These are phyloP conservation scores for Heliophila coronopifolia DNA, from an alignment of 441 rosid species.

Conservation along the genomic window DNA sequence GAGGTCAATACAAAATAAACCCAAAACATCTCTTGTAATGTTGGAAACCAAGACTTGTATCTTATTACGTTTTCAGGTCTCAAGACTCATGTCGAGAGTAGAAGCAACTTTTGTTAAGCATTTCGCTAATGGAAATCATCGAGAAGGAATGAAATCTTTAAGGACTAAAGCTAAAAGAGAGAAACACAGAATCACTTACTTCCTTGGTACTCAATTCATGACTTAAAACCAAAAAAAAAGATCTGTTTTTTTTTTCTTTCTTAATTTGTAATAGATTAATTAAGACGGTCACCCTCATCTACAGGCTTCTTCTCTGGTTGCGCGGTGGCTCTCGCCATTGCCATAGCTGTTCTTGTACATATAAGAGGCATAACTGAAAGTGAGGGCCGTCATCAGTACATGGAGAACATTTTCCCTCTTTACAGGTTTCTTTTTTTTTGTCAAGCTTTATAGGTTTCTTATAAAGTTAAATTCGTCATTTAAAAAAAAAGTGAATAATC, in stretches of 20 bases:
- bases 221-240: constrained; percentile 3
- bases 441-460: too few species aligned
- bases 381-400: constrained; percentile 42
- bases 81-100: constrained; percentile 51
- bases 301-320: constrained; percentile 69
- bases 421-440: constrained; percentile 59
- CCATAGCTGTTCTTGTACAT: constrained; percentile 43
- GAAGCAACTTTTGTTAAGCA: constrained; percentile 59
- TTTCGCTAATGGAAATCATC: constrained; percentile 64
- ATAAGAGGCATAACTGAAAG: constrained; percentile 45
- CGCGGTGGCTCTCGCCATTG: constrained; percentile 49
- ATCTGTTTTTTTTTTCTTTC: too few species aligned
- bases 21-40: too few species aligned
- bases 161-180: constrained; percentile 57
- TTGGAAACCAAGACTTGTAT: too few species aligned
- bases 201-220: constrained; percentile 37
- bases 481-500: too few species aligned
- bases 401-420: constrained; percentile 76
- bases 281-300: constrained; percentile 3
- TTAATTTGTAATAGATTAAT: neutral
- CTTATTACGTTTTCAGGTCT: constrained; percentile 33
- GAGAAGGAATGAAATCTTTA: constrained; percentile 53
- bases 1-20: constrained; percentile 52
- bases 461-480: neutral
- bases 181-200: constrained; percentile 57